Evolutionary conservation across 371 early-diverging fungal species (phyloP), one percentile per base, ranked within the genome.

Genomic region (Haplosporangium sp.): DNA sequence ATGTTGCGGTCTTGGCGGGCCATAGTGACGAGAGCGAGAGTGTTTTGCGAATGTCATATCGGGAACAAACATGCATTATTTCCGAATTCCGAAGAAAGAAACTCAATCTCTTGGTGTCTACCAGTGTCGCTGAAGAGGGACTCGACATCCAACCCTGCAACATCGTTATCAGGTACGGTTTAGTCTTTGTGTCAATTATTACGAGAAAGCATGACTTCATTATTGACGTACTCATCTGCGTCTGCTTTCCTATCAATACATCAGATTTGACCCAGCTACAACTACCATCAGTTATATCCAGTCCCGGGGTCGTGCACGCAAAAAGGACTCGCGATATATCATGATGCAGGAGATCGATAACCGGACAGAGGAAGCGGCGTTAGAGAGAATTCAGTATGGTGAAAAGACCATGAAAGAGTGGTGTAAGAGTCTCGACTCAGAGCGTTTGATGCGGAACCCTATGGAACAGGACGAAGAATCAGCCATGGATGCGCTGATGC

Each of bases 71-170:
- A 58, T 66, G 81, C 23, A 83, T 86, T 2, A 88, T 98, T 38
- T 67, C 73, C 0, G 74, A 84, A n/a, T 98, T 98, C 72, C 82
- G 92, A 40, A 73, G 71, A 1, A 94, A 94, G 38, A 79, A 82
- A 8, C 57, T 90, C 43, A 96, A 95, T 62, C 71, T 96, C 23
- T 75, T 99, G 6, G 89, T 99, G 41, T 94, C 97, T 10, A 99
- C 99, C 10, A 91, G 91, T 80, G 97, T 99, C 16, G 98, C 95
- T 29, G 98, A 98, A 72, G 97, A 99, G 83, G 99, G 99, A 5
- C 82, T 99, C 5, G 99, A 99, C 82, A 95, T 99, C 59, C 93
- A 92, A 62, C 91, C 95, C 0, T 98, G 99, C 82, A 97, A 95
- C 61, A 77, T 97, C 43, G 98, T 99, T 20, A 88, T 99, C 18